Evolutionary conservation across 306 rosid species (phyloP), one percentile per base, ranked within the genome.

Genomic region (Citrullus mucosospermus): DNA sequence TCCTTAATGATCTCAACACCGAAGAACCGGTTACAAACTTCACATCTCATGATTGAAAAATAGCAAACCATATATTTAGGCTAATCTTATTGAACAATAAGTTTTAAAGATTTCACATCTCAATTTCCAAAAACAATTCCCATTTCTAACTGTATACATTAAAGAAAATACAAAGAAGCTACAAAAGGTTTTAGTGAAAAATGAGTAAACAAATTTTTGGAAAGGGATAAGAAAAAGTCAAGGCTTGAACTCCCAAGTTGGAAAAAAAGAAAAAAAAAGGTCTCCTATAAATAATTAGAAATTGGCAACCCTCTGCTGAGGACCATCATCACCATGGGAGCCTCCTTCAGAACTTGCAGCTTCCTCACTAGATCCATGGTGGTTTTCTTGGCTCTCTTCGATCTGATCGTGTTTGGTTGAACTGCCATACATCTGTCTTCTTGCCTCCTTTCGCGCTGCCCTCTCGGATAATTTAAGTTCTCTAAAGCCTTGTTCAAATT

Each of bases 401-500:
- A 78, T 54, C 87, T 86, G 83, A 80, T 85, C 82, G 18, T 79
- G 83, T 81, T 88, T 85, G 79, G 78, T 80, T 4, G 84, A 82
- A 79, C 82, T 87, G 25, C 83, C 84, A 25, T 59, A 83, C 85
- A 88, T 71, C 75, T 82, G 82, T 84, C 86, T 87, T 84, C 89
- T 88, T 25, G 85, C 58, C 74, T 92, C 97, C 83, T 87, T 86
- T 6, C 84, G 88, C 2, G 88, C 88, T 39, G 80, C 88, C 85
- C 88, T 88, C 83, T 94, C 92, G 1, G 88, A 70, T 53, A 92
- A 82, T 83, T 80, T 89, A 78, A 89, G 70, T n/a, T 89, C 89
- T 86, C 86, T 78, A 56, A 92, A 95, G 71, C 85, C 87, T 72
- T 86, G 86, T 78, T 89, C 92, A 6, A 95, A 83, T 85, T 86